Evolutionary conservation across 495 filamentous ascomycete genomes (phyloP).

Genomic region (Xylaria curta): DNA sequence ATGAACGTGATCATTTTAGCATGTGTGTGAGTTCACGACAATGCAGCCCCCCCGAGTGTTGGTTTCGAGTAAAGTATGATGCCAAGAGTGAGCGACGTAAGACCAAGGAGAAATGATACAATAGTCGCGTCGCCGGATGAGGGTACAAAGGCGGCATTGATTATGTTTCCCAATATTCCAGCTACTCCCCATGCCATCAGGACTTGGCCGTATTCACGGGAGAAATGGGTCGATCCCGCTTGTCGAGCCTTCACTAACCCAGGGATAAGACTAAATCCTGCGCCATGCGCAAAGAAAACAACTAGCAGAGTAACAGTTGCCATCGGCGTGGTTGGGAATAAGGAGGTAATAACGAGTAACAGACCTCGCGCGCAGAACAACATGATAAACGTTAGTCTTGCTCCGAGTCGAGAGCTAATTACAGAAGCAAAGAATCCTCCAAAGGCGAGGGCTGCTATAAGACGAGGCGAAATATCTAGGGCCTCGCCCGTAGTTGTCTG

Average conservation of each 20-base stretch:
- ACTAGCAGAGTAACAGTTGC: constrained; percentile 9
- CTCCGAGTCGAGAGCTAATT: not conserved
- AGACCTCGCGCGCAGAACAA: constrained; percentile 5
- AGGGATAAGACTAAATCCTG: constrained; percentile 10
- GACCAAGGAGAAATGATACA: not conserved
- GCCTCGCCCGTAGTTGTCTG: not conserved
- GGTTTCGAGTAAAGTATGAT: not conserved
- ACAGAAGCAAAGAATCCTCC: not conserved
- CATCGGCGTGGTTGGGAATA: not conserved
- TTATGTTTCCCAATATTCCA: not conserved
- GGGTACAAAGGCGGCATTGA: not conserved
- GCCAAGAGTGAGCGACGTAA: not conserved
- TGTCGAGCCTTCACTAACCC: constrained; percentile 1
- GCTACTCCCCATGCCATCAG: constrained; percentile 10
- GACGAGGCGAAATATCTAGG: not conserved
- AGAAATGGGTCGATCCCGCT: not conserved
- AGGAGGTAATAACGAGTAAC: not conserved
- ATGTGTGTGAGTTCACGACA: too few species aligned
- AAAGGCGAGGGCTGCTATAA: not conserved
- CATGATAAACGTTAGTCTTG: not conserved
- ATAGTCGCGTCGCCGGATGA: not conserved
- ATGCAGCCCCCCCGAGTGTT: too few species aligned
- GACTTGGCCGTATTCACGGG: constrained; percentile 4
- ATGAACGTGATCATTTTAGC: not conserved
- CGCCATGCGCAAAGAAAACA: not conserved